These are phyloP conservation scores for Botryosphaeria dothidea DNA, from an alignment of 2,329 filamentous ascomycete genomes.

Conservation along the genomic window DNA sequence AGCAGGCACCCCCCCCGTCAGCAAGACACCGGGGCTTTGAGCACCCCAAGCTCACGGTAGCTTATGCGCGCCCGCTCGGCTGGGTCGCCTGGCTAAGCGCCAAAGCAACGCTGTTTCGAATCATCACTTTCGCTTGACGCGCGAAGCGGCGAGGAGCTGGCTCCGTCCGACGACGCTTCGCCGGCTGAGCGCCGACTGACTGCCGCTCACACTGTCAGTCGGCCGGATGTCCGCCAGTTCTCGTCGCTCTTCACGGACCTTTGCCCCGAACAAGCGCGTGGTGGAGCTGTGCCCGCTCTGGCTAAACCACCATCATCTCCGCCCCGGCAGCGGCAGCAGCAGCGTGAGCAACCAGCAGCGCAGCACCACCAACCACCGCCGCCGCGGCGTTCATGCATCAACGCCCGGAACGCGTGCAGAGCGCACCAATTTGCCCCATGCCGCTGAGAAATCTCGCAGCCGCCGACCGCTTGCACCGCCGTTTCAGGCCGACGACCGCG, in stretches of 20 bases:
- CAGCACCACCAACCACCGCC: not conserved
- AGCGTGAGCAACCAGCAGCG: not conserved
- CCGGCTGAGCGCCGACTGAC: not conserved
- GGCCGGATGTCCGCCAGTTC: not conserved
- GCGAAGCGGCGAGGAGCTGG: slow-evolving; percentile 1
- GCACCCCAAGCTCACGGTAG: not conserved
- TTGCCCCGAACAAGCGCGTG: slow-evolving; percentile 8
- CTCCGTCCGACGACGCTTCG: not conserved
- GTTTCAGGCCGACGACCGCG: not conserved
- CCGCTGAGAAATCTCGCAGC: not conserved
- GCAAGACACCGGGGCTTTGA: not conserved
- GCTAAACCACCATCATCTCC: not conserved
- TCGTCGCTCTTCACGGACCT: not conserved
- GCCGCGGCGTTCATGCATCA: not conserved
- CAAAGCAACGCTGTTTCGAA: not conserved
- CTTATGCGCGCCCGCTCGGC: not conserved
- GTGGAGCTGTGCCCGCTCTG: not conserved
- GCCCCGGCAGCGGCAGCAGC: not conserved
- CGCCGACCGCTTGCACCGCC: not conserved
- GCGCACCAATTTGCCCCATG: not conserved
- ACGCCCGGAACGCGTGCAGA: not conserved
- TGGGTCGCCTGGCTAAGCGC: not conserved
- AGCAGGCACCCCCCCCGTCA: not conserved
- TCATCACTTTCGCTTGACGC: slow-evolving; percentile 3
- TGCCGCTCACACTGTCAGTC: not conserved